Evolutionary conservation across 257 asterid species (phyloP), one percentile per base, ranked within the genome.

Genomic region (Cordia subcordata): DNA sequence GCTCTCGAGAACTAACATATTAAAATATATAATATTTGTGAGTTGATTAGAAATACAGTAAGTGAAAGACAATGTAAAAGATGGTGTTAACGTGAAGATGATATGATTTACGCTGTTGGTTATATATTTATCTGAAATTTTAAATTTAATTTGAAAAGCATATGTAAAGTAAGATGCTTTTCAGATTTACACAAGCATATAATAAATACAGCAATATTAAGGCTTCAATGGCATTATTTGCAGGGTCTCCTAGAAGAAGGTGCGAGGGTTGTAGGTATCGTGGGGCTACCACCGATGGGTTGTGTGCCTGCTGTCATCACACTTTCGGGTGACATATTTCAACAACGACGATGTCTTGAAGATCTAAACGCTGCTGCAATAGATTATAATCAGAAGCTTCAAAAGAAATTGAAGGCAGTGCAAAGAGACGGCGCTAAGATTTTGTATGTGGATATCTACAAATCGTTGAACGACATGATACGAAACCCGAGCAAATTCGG

Each of bases 201-300:
- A n/a, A n/a, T n/a, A n/a, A n/a, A n/a, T n/a, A n/a, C n/a, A n/a
- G n/a, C n/a, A n/a, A n/a, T 1, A 14, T 58, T 58, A 19, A 40
- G 32, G 27, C 3, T 14, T 4, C 5, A 53, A 19, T n/a, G 13
- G n/a, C n/a, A n/a, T 32, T 44, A 4, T 14, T 53, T 64, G 58
- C 73, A 86, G 95, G 79, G 68, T 22, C 71, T 87, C 35, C 0
- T 76, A 51, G 74, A 77, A 4, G 59, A 75, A 60, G 96, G 94
- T 44, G 94, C 90, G 10, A 55, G 68, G 53, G 66, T 16, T 38
- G 79, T 88, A 4, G 85, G 49, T 0, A 0, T 85, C 0, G 84
- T 59, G 55, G 96, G 94, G 19, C 63, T 83, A 8, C 96, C 94
- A 1, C 96, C 96, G n/a, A 52, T 83, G 19, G 94, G 94, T 32